These are phyloP conservation scores for Fusarium keratoplasticum DNA, from an alignment of 2,329 filamentous ascomycete species.

Conservation along the genomic window DNA sequence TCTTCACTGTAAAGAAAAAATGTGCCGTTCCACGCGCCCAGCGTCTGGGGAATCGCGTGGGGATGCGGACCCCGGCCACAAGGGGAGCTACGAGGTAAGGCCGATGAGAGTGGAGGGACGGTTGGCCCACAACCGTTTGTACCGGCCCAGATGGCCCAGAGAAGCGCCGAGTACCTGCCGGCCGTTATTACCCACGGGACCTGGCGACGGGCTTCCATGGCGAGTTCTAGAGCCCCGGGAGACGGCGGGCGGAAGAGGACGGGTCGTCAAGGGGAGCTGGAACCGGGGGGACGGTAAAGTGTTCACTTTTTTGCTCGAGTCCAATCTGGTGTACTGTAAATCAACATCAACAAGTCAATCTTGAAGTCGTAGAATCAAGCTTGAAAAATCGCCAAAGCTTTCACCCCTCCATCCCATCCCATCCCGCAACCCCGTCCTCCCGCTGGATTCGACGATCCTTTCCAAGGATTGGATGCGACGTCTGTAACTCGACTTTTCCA, in stretches of 20 bases:
- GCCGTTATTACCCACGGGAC: conserved; percentile 35
- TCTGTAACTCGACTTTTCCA: background rate
- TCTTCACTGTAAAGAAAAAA: conserved; percentile 4
- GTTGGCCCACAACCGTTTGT: conserved; percentile 42
- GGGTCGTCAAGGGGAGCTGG: background rate
- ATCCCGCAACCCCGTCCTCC: background rate
- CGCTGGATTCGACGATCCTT: background rate
- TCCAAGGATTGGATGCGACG: background rate
- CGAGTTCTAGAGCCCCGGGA: conserved; percentile 26
- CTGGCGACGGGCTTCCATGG: conserved; percentile 1
- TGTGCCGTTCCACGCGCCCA: conserved; percentile 28
- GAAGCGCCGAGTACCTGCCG: conserved; percentile 54
- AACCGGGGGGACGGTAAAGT: conserved; percentile 26
- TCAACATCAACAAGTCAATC: background rate
- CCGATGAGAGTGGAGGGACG: conserved; percentile 39
- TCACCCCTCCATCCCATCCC: background rate
- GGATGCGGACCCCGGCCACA: conserved; percentile 32
- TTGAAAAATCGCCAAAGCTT: background rate
- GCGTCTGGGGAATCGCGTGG: conserved; percentile 49
- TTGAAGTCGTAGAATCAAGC: background rate
- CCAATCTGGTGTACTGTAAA: background rate
- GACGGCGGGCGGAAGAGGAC: background rate
- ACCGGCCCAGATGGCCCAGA: conserved; percentile 31
- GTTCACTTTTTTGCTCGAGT: background rate
- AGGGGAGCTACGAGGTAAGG: conserved; percentile 49